Percentiles rank a stretch among this genome's conserved stretches.
phyloP scores from a whole-genome alignment of 2,329 filamentous ascomycete species.

The Ophiocordyceps camponoti-leonardi region DNA sequence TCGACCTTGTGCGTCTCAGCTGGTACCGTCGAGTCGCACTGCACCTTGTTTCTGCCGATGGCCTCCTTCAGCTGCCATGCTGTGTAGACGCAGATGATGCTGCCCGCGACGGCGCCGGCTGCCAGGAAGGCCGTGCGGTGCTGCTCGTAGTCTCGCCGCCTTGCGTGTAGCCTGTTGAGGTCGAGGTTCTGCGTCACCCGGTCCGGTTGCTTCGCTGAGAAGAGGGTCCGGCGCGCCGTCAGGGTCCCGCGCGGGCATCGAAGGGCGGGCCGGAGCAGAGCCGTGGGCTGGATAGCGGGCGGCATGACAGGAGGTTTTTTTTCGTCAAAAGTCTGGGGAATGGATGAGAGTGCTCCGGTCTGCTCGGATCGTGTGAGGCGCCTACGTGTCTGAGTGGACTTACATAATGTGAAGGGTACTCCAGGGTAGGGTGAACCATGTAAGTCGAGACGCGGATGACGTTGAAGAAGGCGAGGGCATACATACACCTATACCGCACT shows the following conservation, averaged over 20 bases:
- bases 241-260: conserved; percentile 5
- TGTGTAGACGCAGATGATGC: conserved; percentile 32
- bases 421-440: too few species aligned
- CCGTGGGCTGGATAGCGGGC: conserved; percentile 12
- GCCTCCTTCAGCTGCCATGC: conserved; percentile 31
- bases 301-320: neutral
- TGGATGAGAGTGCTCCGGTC: too few species aligned
- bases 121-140: conserved; percentile 33
- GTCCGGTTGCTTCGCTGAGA: conserved; percentile 10
- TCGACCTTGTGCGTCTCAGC: conserved; percentile 29
- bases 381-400: too few species aligned
- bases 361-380: too few species aligned
- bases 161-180: conserved; percentile 26
- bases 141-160: conserved; percentile 30
- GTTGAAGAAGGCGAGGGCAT: too few species aligned
- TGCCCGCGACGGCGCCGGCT: conserved; percentile 30
- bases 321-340: too few species aligned
- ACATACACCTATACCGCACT: too few species aligned
- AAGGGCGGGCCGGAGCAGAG: conserved; percentile 5
- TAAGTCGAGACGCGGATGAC: too few species aligned
- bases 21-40: conserved; percentile 20
- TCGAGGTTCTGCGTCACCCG: conserved; percentile 31
- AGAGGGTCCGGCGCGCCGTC: conserved; percentile 10
- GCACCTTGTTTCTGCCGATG: conserved; percentile 19
- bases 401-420: too few species aligned